Conservation (phyloP, 768 basidiomycete species). For the Pleurotus platypus region DNA sequence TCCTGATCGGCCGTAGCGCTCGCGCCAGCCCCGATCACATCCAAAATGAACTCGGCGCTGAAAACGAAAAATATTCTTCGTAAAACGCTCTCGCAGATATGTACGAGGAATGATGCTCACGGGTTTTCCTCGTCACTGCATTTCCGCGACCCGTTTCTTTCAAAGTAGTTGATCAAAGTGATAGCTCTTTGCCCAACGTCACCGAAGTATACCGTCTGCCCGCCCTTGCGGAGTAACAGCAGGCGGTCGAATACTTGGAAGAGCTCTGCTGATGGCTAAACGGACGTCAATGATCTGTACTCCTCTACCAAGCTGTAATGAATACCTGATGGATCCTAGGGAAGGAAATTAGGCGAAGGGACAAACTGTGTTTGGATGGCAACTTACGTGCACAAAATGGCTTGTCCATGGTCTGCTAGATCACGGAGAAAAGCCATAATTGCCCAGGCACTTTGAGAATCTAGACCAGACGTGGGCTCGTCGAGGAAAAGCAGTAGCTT, state of each 20-base stretch:
- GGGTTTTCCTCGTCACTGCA: conserved; percentile 61
- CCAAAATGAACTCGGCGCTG: conserved; percentile 62
- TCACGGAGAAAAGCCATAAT: conserved; percentile 71
- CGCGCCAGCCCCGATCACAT: conserved; percentile 74
- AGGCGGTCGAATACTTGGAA: conserved; percentile 55
- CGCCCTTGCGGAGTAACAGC: conserved; percentile 60
- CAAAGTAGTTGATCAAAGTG: conserved; percentile 60
- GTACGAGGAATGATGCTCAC: conserved; percentile 21
- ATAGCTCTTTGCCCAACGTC: conserved; percentile 49
- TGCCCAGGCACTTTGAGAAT: conserved; percentile 85
- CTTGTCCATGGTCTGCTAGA: conserved; percentile 78
- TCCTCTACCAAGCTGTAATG: neutral
- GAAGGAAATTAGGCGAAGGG: neutral
- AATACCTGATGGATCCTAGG: conserved; percentile 41
- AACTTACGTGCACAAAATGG: conserved; percentile 76
- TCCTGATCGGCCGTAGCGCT: conserved; percentile 48
- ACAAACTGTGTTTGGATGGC: no score
- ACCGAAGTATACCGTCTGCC: conserved; percentile 56
- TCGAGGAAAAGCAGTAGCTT: conserved; percentile 80
- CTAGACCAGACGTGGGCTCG: conserved; percentile 87
- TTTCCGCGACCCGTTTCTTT: conserved; percentile 46
- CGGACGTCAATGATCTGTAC: conserved; percentile 11
- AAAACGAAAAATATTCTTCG: conserved; percentile 17
- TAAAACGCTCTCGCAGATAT: conserved; percentile 4
- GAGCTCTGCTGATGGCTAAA: conserved; percentile 15